Conservation (phyloP, 2,329 filamentous ascomycete genomes). For the Bretziella fagacearum region DNA sequence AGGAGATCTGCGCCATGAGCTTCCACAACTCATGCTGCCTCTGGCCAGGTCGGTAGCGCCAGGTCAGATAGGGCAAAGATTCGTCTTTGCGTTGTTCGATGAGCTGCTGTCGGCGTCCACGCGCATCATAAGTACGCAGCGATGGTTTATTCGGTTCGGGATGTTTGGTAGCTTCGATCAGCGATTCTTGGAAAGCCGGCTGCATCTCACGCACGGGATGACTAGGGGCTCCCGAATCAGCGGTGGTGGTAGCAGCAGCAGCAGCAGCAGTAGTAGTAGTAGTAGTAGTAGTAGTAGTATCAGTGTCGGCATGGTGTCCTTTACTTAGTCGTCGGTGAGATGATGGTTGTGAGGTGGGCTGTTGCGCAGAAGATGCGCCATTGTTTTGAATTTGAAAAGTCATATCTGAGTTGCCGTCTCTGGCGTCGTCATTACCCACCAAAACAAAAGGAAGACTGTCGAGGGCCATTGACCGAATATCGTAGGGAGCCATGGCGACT, state of each 20-base stretch:
- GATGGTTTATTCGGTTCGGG: constrained; percentile 28
- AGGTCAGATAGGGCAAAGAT: constrained; percentile 53
- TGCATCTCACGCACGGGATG: constrained; percentile 68
- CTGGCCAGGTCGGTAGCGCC: constrained; percentile 60
- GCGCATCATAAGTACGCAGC: constrained; percentile 37
- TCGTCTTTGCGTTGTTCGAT: constrained; percentile 53
- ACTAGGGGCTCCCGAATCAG: constrained; percentile 21
- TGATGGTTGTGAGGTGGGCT: not conserved
- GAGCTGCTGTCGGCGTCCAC: constrained; percentile 45
- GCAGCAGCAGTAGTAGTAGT: too few relatives aligned
- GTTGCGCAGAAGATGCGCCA: constrained; percentile 4
- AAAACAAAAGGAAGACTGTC: constrained; percentile 14
- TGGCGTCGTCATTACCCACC: constrained; percentile 7
- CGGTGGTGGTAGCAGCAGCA: not conserved
- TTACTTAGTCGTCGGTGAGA: not conserved
- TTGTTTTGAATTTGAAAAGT: constrained; percentile 6
- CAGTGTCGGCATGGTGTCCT: not conserved
- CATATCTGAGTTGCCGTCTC: constrained; percentile 2
- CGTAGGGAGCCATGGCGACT: constrained; percentile 12
- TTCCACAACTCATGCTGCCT: constrained; percentile 79
- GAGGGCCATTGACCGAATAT: constrained; percentile 11
- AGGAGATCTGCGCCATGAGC: constrained; percentile 79
- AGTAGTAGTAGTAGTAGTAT: not conserved
- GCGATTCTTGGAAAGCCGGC: constrained; percentile 65
- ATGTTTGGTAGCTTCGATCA: constrained; percentile 37